Evolutionary conservation across 2,329 filamentous ascomycete genomes (phyloP).

Genomic region (Intubia oerlemansii): DNA sequence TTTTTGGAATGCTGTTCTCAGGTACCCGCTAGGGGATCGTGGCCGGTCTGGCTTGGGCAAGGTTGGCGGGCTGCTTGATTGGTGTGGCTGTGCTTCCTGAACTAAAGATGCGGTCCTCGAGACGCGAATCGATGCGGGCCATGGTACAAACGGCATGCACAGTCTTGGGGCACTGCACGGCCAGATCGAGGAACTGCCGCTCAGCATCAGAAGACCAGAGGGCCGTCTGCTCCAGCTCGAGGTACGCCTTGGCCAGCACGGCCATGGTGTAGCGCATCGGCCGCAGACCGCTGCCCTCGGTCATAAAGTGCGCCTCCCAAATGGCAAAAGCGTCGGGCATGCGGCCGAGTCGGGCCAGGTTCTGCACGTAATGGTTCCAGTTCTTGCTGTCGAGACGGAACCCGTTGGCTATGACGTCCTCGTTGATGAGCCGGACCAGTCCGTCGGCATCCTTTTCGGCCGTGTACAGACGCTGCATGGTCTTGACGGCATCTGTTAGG

Average conservation of each 20-base stretch:
- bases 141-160: conserved; percentile 17
- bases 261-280: conserved; percentile 24
- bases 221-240: conserved; percentile 23
- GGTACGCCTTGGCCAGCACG: conserved; percentile 25
- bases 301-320: conserved; percentile 63
- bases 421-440: conserved; percentile 27
- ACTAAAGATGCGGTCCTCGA: conserved; percentile 10
- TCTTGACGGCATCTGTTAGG: conserved; percentile 24
- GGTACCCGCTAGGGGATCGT: no score
- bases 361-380: conserved; percentile 60
- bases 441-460: conserved; percentile 20
- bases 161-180: conserved; percentile 18
- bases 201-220: conserved; percentile 26
- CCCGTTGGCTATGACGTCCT: conserved; percentile 34
- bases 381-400: conserved; percentile 56
- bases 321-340: conserved; percentile 46
- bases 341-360: conserved; percentile 37
- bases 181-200: conserved; percentile 17
- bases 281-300: conserved; percentile 40
- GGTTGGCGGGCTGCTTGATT: no score
- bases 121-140: conserved; percentile 7
- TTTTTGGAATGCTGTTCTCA: no score
- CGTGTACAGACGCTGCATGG: conserved; percentile 24
- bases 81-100: no score
- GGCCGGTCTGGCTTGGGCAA: no score